Conservation (phyloP, 176 grass and related monocot genomes). For the Otatea glauca region DNA sequence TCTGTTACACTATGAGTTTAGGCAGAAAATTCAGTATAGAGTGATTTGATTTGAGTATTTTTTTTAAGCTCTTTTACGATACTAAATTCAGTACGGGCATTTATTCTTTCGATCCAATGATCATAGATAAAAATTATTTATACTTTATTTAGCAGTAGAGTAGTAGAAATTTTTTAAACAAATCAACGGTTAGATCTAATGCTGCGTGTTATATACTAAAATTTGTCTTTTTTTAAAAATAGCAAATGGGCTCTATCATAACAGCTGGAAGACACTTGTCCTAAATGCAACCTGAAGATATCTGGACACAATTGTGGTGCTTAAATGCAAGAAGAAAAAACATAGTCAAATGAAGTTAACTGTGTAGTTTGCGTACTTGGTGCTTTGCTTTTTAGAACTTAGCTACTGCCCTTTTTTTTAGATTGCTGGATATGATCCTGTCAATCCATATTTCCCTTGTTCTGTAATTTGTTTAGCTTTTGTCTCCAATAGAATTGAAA, state of each 20-base stretch:
- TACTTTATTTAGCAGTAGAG: too few species aligned
- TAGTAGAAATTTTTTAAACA: too few species aligned
- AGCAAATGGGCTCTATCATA: conserved; percentile 2
- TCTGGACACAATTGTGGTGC: neutral
- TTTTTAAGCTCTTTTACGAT: too few species aligned
- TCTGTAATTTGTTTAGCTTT: neutral
- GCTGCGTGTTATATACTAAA: too few species aligned
- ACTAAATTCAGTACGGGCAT: too few species aligned
- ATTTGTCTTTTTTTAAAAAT: too few species aligned
- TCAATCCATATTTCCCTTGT: neutral
- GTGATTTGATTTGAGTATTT: neutral
- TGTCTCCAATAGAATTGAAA: neutral
- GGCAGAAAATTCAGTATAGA: neutral
- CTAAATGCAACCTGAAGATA: neutral
- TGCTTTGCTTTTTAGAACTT: neutral
- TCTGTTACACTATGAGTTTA: neutral
- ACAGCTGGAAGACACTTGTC: neutral
- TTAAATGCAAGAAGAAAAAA: neutral
- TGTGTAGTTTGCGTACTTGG: neutral
- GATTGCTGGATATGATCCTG: neutral
- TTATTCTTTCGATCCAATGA: too few species aligned
- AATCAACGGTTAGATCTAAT: too few species aligned
- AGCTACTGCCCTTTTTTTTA: neutral
- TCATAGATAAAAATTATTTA: too few species aligned
- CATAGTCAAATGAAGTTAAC: neutral